Evolutionary conservation across 164 flowering plant genomes (phyloP).

Genomic region (Berberis vulgaris): DNA sequence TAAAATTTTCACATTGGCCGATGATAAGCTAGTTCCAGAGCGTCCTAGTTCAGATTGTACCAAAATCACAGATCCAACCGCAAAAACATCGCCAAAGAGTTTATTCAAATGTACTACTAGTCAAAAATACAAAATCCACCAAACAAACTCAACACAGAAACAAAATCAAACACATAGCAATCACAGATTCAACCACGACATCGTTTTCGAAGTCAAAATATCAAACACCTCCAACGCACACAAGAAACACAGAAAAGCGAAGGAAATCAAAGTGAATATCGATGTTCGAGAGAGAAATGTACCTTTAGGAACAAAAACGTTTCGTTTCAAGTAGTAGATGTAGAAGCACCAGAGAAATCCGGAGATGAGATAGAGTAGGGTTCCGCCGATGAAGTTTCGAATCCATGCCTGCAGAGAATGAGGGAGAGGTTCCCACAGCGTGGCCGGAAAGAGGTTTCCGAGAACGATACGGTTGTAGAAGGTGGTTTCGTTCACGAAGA

Average conservation of each 20-base stretch:
- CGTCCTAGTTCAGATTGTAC: no score
- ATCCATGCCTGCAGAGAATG: slow-evolving; percentile 64
- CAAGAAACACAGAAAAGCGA: neutral
- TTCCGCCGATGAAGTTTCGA: slow-evolving; percentile 66
- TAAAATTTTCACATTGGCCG: no score
- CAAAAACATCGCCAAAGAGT: no score
- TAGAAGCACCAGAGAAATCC: slow-evolving; percentile 81
- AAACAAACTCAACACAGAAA: neutral
- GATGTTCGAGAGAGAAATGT: neutral
- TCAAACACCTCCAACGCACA: neutral
- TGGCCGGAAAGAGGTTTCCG: slow-evolving; percentile 39
- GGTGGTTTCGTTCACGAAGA: slow-evolving; percentile 49
- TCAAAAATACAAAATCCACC: neutral
- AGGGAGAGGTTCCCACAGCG: slow-evolving; percentile 46
- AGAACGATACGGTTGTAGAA: slow-evolving; percentile 64
- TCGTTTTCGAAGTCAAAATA: neutral
- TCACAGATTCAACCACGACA: neutral
- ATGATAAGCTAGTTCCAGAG: no score
- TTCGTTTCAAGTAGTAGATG: slow-evolving; percentile 64
- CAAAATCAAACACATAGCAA: neutral
- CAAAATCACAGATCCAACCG: no score
- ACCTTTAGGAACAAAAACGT: slow-evolving; percentile 82
- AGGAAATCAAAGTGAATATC: neutral
- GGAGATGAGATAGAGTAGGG: slow-evolving; percentile 50
- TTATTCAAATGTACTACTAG: neutral